Conservation (phyloP, 495 filamentous ascomycete genomes). For the Lasiosphaeris hirsuta region DNA sequence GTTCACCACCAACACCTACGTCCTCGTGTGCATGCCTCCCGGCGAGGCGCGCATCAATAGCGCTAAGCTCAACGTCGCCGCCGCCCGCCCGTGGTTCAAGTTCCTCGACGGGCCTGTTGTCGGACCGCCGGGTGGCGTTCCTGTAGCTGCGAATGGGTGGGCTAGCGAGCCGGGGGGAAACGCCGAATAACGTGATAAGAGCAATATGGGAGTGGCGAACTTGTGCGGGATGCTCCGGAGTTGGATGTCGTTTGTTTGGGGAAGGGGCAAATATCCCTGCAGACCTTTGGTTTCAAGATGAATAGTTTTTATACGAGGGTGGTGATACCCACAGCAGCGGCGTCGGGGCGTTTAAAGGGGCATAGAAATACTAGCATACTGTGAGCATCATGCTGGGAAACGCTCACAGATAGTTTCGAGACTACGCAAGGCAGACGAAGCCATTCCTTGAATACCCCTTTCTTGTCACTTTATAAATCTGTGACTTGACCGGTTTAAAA, state of each 20-base stretch:
- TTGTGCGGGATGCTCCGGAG: too few relatives aligned
- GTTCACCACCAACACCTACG: conserved; percentile 94
- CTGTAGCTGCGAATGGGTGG: background rate
- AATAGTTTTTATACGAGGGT: background rate
- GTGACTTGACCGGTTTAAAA: background rate
- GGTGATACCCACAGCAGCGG: conserved; percentile 23
- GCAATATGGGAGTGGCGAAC: too few relatives aligned
- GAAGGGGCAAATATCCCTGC: background rate
- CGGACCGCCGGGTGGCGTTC: background rate
- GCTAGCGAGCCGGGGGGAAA: background rate
- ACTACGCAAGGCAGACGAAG: too few relatives aligned
- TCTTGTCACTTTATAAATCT: background rate
- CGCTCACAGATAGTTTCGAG: too few relatives aligned
- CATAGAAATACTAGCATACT: background rate
- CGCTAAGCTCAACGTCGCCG: conserved; percentile 81
- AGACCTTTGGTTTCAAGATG: background rate
- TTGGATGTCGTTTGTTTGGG: too few relatives aligned
- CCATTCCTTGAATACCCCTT: background rate
- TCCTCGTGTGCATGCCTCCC: conserved; percentile 84
- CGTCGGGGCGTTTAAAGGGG: conserved; percentile 23
- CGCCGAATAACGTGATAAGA: background rate
- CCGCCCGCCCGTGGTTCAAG: conserved; percentile 77
- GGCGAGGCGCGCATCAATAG: conserved; percentile 85
- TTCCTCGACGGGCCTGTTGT: conserved; percentile 43
- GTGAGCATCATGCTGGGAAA: background rate